A percentile compares a stretch with the other conserved stretches of the same genome.
These are phyloP conservation scores for Colletotrichum somersetense DNA, from an alignment of 2,329 filamentous ascomycete genomes.

Conservation along the genomic window DNA sequence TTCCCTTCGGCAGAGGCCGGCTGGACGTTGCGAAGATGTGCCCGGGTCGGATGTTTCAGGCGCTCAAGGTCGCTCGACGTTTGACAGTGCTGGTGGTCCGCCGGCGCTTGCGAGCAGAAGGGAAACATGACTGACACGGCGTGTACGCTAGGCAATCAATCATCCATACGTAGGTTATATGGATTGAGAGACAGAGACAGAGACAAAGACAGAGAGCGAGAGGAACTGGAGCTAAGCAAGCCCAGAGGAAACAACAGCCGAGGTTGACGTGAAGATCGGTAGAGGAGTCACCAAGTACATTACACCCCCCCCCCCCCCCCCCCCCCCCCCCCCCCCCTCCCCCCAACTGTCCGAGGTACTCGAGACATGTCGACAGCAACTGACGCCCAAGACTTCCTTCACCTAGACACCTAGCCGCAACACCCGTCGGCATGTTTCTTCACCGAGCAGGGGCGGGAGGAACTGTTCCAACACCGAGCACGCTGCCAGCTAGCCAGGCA, in stretches of 20 bases:
- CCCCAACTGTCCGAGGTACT: neutral
- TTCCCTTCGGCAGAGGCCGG: neutral
- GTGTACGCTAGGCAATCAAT: neutral
- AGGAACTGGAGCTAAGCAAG: conserved; percentile 9
- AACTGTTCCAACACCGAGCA: neutral
- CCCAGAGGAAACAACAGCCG: conserved; percentile 26
- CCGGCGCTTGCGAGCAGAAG: neutral
- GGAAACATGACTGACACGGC: neutral
- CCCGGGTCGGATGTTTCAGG: conserved; percentile 1
- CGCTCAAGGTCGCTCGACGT: neutral
- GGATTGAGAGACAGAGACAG: conserved; percentile 4
- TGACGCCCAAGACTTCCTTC: conserved; percentile 3
- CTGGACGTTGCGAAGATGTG: neutral
- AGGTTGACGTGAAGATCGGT: conserved; percentile 10
- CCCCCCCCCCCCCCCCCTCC: too few species aligned
- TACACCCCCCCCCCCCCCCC: too few species aligned
- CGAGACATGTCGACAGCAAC: neutral
- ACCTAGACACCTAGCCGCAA: conserved; percentile 1
- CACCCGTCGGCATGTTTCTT: conserved; percentile 29
- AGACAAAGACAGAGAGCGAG: neutral
- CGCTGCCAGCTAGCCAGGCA: conserved; percentile 11
- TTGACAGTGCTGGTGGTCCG: neutral
- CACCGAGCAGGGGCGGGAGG: conserved; percentile 23
- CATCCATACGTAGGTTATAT: neutral
- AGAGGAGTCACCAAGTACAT: neutral